phyloP scores from a whole-genome alignment of 1,284 basidiomycete species.

The Cerioporus squamosus region DNA sequence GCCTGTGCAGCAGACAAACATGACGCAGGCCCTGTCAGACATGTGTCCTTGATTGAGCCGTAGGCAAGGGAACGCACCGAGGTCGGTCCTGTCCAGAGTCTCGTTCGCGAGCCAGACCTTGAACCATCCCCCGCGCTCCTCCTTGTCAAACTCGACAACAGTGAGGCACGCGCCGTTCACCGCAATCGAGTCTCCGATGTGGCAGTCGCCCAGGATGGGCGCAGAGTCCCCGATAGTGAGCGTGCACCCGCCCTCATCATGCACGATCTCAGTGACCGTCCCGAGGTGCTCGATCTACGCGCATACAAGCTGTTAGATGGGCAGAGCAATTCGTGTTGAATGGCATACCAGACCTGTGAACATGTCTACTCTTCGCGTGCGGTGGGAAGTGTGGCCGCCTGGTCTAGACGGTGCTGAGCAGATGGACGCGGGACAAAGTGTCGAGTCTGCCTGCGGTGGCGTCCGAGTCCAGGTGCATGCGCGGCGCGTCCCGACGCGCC shows the following conservation, averaged over 20 bases:
- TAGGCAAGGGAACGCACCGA: slow-evolving; percentile 59
- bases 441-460: neutral
- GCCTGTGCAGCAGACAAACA: slow-evolving; percentile 46
- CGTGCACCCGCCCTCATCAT: slow-evolving; percentile 78
- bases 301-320: slow-evolving; percentile 4
- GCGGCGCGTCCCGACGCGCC: neutral
- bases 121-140: slow-evolving; percentile 76
- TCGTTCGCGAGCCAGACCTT: slow-evolving; percentile 96
- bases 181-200: slow-evolving; percentile 94
- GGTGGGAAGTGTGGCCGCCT: neutral
- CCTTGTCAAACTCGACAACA: slow-evolving; percentile 80
- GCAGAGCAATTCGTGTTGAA: slow-evolving; percentile 1
- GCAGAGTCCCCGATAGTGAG: slow-evolving; percentile 80
- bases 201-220: slow-evolving; percentile 88
- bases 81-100: slow-evolving; percentile 89
- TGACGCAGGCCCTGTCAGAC: neutral
- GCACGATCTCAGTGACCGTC: slow-evolving; percentile 63
- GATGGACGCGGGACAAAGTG: slow-evolving; percentile 1
- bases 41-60: neutral
- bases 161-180: slow-evolving; percentile 86
- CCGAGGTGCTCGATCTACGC: slow-evolving; percentile 82
- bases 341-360: slow-evolving; percentile 72
- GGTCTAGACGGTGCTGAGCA: neutral
- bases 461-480: neutral
- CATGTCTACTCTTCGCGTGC: slow-evolving; percentile 40